A percentile compares a stretch with the other conserved stretches of the same genome.
phyloP scores from a whole-genome alignment of 2,329 filamentous ascomycete species.

The Pseudonectria buxi region DNA sequence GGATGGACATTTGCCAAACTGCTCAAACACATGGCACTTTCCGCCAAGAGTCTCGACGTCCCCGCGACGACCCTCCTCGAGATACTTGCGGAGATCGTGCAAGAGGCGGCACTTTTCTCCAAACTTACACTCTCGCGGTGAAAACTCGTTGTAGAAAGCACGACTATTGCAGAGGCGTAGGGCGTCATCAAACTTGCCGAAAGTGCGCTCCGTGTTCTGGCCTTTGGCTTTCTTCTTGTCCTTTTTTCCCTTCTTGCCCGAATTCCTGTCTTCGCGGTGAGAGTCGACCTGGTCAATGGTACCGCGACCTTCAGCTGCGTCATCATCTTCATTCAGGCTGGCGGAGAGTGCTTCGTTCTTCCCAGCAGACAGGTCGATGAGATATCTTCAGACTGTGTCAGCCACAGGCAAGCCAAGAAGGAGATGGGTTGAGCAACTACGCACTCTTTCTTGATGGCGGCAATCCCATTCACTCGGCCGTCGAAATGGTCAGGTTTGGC shows the following conservation, averaged over 20 bases:
- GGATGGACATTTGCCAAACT: slow-evolving; percentile 66
- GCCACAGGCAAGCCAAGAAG: no score
- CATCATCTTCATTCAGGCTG: slow-evolving; percentile 32
- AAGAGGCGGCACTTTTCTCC: slow-evolving; percentile 74
- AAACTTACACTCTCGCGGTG: slow-evolving; percentile 67
- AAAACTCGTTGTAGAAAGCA: slow-evolving; percentile 69
- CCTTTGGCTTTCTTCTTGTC: slow-evolving; percentile 45
- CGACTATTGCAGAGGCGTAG: slow-evolving; percentile 72
- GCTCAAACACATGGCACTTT: slow-evolving; percentile 74
- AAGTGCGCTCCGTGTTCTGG: slow-evolving; percentile 78
- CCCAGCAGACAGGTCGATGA: slow-evolving; percentile 29
- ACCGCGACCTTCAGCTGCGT: slow-evolving; percentile 41
- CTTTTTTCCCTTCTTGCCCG: slow-evolving; percentile 29
- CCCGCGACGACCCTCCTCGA: slow-evolving; percentile 71
- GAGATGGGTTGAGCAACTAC: slow-evolving; percentile 15
- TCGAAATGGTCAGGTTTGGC: slow-evolving; percentile 14
- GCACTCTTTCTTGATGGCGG: slow-evolving; percentile 68
- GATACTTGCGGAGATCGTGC: slow-evolving; percentile 80
- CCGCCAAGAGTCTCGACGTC: slow-evolving; percentile 72
- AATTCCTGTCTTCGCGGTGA: slow-evolving; percentile 53
- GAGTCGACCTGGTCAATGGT: slow-evolving; percentile 28
- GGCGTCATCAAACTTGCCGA: slow-evolving; percentile 72
- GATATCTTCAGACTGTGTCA: slow-evolving; percentile 29
- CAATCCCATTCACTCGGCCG: slow-evolving; percentile 48
- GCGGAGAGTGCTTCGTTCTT: slow-evolving; percentile 11